Evolutionary conservation across 2,329 filamentous ascomycete species (phyloP).

Genomic region (Aspergillus sp.): DNA sequence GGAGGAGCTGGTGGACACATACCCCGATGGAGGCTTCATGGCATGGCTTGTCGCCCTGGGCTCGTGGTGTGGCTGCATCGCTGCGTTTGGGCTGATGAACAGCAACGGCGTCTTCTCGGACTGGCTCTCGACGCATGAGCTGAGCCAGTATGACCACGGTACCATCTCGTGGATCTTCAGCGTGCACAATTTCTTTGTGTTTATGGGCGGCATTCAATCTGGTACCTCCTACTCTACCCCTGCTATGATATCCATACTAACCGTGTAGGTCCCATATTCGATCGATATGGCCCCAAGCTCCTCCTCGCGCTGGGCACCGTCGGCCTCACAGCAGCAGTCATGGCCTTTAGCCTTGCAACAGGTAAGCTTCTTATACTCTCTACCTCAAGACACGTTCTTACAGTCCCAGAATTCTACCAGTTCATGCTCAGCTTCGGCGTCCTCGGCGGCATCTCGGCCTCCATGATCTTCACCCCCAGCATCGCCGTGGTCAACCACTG

Average conservation of each 20-base stretch:
- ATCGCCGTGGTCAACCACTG: conserved; percentile 28
- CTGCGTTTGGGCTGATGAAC: conserved; percentile 39
- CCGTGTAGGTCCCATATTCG: background rate
- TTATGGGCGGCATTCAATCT: too few relatives aligned
- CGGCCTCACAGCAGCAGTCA: background rate
- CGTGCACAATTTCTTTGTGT: too few relatives aligned
- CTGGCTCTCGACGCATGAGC: too few relatives aligned
- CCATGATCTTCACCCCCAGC: conserved; percentile 37
- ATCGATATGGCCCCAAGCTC: background rate
- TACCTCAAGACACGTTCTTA: background rate
- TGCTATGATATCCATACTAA: too few relatives aligned
- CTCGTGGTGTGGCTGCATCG: conserved; percentile 32
- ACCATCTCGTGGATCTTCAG: too few relatives aligned
- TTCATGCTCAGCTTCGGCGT: conserved; percentile 42
- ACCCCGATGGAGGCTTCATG: conserved; percentile 24
- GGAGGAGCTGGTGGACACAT: background rate
- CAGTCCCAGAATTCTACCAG: conserved; percentile 38
- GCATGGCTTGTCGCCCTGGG: conserved; percentile 44
- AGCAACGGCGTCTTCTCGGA: conserved; percentile 21
- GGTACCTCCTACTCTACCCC: too few relatives aligned
- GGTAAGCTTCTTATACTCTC: too few relatives aligned
- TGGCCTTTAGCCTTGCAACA: background rate
- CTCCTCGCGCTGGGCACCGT: background rate
- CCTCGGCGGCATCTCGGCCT: conserved; percentile 39
- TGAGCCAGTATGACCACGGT: too few relatives aligned